Evolutionary conservation across 2,329 filamentous ascomycete genomes (phyloP), one percentile per base, ranked within the genome.

Genomic region (Cercospora sp.): DNA sequence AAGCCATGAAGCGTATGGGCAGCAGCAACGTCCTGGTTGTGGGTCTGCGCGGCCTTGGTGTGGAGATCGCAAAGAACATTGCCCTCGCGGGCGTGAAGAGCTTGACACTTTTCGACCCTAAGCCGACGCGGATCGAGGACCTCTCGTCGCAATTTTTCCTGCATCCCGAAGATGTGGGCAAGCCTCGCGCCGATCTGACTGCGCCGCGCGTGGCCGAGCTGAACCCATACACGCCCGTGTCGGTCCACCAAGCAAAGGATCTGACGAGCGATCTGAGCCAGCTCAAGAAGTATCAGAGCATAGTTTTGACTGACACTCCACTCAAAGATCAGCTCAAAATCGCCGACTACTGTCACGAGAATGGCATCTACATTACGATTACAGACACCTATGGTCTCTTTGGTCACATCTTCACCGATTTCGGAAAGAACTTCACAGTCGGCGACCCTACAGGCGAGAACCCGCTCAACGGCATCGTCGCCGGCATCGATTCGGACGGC

Each of bases 61-160:
- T 97, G 66, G 95, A 99, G 82, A 95, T 99, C 76, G 94, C 95
- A 77, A 99, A 99, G 87, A 99, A 99, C 78, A 93, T 99, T 77
- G 95, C 95, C 69, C 90, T 99, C 75, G 95, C 95, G 75, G 95
- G 95, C 80, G 95, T 99, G 82, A 99, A 99, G 86, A 97, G 94
- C 78, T 84, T 99, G 74, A 95, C 94, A 1, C 87, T 99, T 65
- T 92, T 93, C 84, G 95, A 99, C 79, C 94, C 95, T 58, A 88
- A 90, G 59, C 92, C 92, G 51, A 91, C 92, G 64, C 86, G 89
- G 74, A 91, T 97, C 74, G 87, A 92, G 75, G 95, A 99, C 78
- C 89, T 99, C 37, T 98, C 95, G 49, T 92, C 95, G 53, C 95
- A 99, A 81, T 99, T 99, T 86, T 99, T 99, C 86, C 88, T 99